These are phyloP conservation scores for Parastagonospora nodorum DNA, from an alignment of 2,329 filamentous ascomycete genomes.

Conservation along the genomic window DNA sequence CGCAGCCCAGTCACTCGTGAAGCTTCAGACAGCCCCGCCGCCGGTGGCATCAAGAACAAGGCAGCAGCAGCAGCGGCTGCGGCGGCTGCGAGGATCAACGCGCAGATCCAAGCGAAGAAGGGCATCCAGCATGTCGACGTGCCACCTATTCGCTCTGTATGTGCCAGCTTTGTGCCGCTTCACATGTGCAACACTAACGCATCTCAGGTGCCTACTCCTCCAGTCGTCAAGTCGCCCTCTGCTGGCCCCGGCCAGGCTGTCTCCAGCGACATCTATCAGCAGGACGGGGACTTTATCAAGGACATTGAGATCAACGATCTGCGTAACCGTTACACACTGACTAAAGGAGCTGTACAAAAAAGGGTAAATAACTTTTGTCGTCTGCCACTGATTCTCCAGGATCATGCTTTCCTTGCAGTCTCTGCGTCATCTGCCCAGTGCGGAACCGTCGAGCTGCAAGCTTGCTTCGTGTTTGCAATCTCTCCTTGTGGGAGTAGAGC, in stretches of 20 bases:
- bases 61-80: constrained; percentile 81
- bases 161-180: constrained; percentile 11
- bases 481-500: constrained; percentile 50
- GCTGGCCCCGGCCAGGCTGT: constrained; percentile 53
- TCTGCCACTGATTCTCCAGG: constrained; percentile 68
- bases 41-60: constrained; percentile 60
- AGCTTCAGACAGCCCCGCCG: constrained; percentile 52
- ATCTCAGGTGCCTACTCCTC: constrained; percentile 53
- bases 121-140: constrained; percentile 90
- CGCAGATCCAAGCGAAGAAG: constrained; percentile 66
- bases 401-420: constrained; percentile 43
- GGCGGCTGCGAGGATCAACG: constrained; percentile 62
- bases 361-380: constrained; percentile 90
- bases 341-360: constrained; percentile 96
- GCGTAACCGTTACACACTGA: constrained; percentile 94
- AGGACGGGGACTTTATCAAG: constrained; percentile 97
- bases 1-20: constrained; percentile 74
- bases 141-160: constrained; percentile 72
- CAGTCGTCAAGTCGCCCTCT: constrained; percentile 60
- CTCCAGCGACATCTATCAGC: constrained; percentile 85
- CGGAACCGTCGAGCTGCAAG: constrained; percentile 54
- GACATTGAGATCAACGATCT: constrained; percentile 99
- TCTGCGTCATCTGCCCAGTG: constrained; percentile 48
- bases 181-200: constrained; percentile 16
- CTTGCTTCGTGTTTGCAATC: constrained; percentile 37